A percentile compares a stretch with the other conserved stretches of the same genome.
These are phyloP conservation scores for Kodamaea neixiangensis DNA, from an alignment of 805 yeast genomes.

Conservation along the genomic window DNA sequence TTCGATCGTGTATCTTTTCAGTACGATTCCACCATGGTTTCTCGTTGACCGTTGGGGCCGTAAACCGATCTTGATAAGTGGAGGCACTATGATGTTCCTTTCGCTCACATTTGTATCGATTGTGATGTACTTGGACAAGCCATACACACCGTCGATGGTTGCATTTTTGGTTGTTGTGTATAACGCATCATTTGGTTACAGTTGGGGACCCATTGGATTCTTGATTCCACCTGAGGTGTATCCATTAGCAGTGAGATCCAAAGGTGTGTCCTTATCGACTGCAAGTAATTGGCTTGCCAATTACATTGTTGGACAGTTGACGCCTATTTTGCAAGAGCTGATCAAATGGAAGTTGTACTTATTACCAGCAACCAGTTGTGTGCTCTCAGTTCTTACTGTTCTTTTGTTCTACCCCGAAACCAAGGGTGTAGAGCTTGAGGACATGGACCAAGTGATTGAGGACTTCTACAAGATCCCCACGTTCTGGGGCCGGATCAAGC, in stretches of 20 bases:
- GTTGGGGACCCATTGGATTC: constrained; percentile 50
- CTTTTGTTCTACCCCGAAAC: constrained; percentile 43
- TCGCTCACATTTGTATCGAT: constrained; percentile 37
- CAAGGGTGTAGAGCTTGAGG: constrained; percentile 46
- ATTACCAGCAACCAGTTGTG: constrained; percentile 41
- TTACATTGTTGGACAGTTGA: constrained; percentile 46
- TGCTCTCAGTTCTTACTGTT: constrained; percentile 37
- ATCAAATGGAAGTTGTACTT: constrained; percentile 46
- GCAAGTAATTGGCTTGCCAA: constrained; percentile 49
- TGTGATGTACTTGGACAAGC: constrained; percentile 32
- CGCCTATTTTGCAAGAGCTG: constrained; percentile 42
- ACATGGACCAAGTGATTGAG: constrained; percentile 40
- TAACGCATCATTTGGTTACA: constrained; percentile 46
- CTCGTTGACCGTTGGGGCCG: constrained; percentile 49
- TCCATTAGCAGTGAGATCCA: constrained; percentile 44
- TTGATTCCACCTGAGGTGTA: constrained; percentile 47
- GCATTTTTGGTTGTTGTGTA: constrained; percentile 43
- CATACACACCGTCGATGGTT: constrained; percentile 39
- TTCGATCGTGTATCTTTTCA: constrained; percentile 37
- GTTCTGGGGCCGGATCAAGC: constrained; percentile 15
- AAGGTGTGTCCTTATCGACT: constrained; percentile 46
- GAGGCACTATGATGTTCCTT: constrained; percentile 41
- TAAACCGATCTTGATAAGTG: constrained; percentile 44
- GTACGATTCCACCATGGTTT: constrained; percentile 49
- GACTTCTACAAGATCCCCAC: constrained; percentile 29